Percentiles rank a stretch among this genome's conserved stretches.
Evolutionary conservation across 345 rosid genomes (phyloP).

Genomic region (Diplotaxis tenuifolia): DNA sequence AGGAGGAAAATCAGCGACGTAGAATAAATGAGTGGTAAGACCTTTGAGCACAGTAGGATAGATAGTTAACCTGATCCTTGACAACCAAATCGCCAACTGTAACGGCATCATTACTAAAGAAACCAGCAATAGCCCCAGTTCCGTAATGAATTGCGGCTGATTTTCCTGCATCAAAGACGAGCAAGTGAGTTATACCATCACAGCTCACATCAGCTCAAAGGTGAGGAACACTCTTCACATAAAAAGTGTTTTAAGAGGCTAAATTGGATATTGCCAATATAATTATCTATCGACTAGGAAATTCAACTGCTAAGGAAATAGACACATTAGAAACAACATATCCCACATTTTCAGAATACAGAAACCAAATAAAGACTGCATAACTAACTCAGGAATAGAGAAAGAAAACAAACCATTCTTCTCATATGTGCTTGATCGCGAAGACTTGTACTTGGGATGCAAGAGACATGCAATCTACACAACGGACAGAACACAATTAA

Average conservation of each 20-base stretch:
- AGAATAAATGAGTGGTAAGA: background rate
- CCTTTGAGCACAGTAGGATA: background rate
- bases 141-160: constrained; percentile 84
- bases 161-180: constrained; percentile 50
- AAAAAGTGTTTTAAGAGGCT: background rate
- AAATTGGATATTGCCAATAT: background rate
- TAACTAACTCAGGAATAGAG: constrained; percentile 5
- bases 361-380: background rate
- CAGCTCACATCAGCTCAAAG: constrained; percentile 13
- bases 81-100: constrained; percentile 72
- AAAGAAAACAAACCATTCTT: constrained; percentile 65
- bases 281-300: background rate
- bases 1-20: constrained; percentile 1
- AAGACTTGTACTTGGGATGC: constrained; percentile 77
- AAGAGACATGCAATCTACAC: constrained; percentile 73
- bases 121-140: constrained; percentile 79
- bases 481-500: background rate
- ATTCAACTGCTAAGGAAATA: constrained; percentile 7
- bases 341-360: background rate
- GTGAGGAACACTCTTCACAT: background rate
- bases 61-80: constrained; percentile 59
- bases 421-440: constrained; percentile 70
- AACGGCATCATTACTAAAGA: constrained; percentile 75
- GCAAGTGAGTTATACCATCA: background rate
- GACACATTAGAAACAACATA: background rate